Evolutionary conservation across 164 flowering plant genomes (phyloP), one percentile per base, ranked within the genome.

Genomic region (Nymphaea colorata): DNA sequence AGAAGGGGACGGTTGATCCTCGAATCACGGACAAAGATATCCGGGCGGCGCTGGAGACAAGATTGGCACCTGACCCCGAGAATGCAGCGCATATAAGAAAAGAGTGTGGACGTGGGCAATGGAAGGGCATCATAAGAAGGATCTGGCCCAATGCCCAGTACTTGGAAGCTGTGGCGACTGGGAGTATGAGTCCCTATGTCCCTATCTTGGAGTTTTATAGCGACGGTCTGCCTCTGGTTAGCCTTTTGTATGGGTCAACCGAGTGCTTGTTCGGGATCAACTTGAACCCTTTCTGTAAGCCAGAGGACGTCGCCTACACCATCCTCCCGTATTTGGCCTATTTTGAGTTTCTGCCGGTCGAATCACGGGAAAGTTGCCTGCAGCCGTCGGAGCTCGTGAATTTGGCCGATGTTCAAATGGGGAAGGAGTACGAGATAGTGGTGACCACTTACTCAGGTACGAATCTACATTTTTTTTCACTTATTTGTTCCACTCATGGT

Each of bases 141-240:
- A 82, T 89, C 57, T 89, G 96, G 96, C 96, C 96, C 16, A 89
- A 89, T 69, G 82, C 96, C 1, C 87, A 84, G 77, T 89, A 85
- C 36, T 76, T 89, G 3, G 96, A 89, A 16, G 96, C 87, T 41
- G 83, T 87, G 17, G 87, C 87, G 4, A 89, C 96, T 0, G 96
- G 96, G 2, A 87, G 92, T 10, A 89, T 89, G 96, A 89, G 90
- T 2, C 95, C 87, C 64, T 89, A 89, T 75, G 85, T 89, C 47
- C 90, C 91, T 3, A 83, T 87, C 0, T 78, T 89, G 8, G 84
- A 87, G 3, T 86, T 79, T 59, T 89, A 84, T 74, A 83, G 92
- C 44, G 79, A 79, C 4, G 88, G 89, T 4, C 44, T 89, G 25
- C 96, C 96, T 0, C 64, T 73, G 68, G 76, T 83, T 2, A 81